Base-by-base conservation (phyloP, 192 early-diverging fungal genomes). In the Powellomyces hirtus region DNA sequence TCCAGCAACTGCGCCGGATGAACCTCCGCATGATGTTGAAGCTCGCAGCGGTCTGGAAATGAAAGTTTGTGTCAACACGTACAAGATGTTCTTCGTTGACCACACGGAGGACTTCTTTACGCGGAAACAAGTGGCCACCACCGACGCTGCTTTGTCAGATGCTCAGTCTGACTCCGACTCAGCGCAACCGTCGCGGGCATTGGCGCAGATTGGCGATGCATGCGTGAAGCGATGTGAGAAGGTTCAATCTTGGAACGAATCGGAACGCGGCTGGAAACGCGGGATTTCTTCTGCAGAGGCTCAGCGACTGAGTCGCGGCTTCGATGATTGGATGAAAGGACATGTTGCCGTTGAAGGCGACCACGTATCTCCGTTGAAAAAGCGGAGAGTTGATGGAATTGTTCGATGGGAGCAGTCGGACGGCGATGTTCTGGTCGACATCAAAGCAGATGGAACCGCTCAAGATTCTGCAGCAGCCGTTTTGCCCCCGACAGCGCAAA, bases 21-120 rank as follows among this genome's bases (percentile, higher is more conserved):
- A 75, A n/a, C 79, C 81, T 4, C 74, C 71, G 14, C 60, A 67
- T 66, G 85, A 83, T 69, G 74, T 95, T 20, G 82, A 86, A 71
- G 87, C 88, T 40, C 83, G 84, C 38, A 84, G 85, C 73, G 92
- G 90, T 10, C 78, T 99, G 50, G 93, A 99, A 75, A 88, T 96
- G 74, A 99, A 99, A 84, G 96, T 99, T 45, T 92, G 92, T 42
- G 86, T 93, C 46, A 95, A 98, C 74, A 96, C 96, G 7, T 99
- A 99, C 84, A 93, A 94, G 80, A 91, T 99, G 60, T 98, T 94
- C 72, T 99, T 94, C 74, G 89, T 99, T 29, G 92, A 90, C 45
- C 84, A 90, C 26, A 95, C 95, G 3, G 97, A 99, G 74, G 97
- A 99, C 64, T 88, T 85, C 77, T 97, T 92, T 50, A 27, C 40